phyloP scores from a whole-genome alignment of 164 flowering plant species.

The Tetracentron sinense region DNA sequence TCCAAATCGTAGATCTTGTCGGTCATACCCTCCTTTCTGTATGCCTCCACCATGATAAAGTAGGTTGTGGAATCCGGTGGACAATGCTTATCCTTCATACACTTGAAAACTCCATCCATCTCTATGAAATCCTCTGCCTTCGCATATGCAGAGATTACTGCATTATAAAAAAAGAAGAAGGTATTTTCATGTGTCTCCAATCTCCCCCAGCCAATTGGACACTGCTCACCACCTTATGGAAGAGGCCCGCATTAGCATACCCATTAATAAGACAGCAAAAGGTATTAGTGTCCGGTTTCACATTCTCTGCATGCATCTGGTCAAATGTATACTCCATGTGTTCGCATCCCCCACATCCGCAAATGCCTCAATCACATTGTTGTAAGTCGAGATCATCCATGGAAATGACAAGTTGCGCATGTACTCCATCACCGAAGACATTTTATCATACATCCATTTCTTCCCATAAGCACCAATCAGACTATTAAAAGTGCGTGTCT shows the following conservation, averaged over 20 bases:
- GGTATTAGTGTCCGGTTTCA: slow-evolving; percentile 66
- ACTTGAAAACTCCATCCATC: slow-evolving; percentile 61
- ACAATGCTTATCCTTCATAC: slow-evolving; percentile 55
- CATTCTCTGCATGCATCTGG: slow-evolving; percentile 68
- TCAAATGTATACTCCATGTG: slow-evolving; percentile 71
- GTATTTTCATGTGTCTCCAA: slow-evolving; percentile 64
- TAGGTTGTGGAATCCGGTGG: slow-evolving; percentile 46
- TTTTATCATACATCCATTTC: slow-evolving; percentile 68
- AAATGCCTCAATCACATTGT: slow-evolving; percentile 74
- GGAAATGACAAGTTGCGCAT: slow-evolving; percentile 74
- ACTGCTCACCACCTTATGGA: slow-evolving; percentile 55
- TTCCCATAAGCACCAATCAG: slow-evolving; percentile 76
- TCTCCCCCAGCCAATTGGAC: slow-evolving; percentile 65
- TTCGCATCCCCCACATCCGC: slow-evolving; percentile 68
- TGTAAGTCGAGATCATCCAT: slow-evolving; percentile 77
- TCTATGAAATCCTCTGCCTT: slow-evolving; percentile 74
- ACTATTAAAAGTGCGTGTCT: slow-evolving; percentile 72
- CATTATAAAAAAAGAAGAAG: slow-evolving; percentile 54
- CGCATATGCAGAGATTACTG: slow-evolving; percentile 63
- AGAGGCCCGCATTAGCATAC: slow-evolving; percentile 69
- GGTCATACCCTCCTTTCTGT: slow-evolving; percentile 58
- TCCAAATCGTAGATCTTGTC: slow-evolving; percentile 59
- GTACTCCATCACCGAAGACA: slow-evolving; percentile 81
- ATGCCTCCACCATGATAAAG: slow-evolving; percentile 60
- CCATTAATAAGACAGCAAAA: slow-evolving; percentile 69